Evolutionary conservation across 2,329 filamentous ascomycete genomes (phyloP).

Genomic region (Colletotrichum lentis): DNA sequence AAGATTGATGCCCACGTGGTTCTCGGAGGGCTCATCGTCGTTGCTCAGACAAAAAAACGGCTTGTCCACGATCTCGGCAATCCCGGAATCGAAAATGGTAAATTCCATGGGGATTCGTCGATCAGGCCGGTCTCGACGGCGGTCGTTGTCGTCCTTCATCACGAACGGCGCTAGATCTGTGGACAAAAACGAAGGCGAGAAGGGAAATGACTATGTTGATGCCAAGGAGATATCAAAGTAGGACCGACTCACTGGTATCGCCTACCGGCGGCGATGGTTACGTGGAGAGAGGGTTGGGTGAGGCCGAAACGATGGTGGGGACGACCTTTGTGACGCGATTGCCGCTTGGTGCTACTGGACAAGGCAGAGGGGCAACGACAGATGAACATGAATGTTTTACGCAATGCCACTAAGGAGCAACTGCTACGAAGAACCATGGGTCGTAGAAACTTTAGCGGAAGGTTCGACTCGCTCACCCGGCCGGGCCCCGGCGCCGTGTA

Average conservation of each 20-base stretch:
- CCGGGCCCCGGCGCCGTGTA: neutral
- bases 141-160: neutral
- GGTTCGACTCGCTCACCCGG: neutral
- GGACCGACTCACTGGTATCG: too few species aligned
- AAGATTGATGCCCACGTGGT: conserved; percentile 10
- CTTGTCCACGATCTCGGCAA: conserved; percentile 4
- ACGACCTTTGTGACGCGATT: neutral
- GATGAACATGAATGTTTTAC: too few species aligned
- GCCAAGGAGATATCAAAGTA: too few species aligned
- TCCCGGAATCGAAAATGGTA: conserved; percentile 2
- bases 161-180: neutral
- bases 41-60: conserved; percentile 9
- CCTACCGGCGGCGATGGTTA: neutral
- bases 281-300: too few species aligned
- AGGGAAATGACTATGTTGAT: too few species aligned
- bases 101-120: conserved; percentile 8
- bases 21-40: conserved; percentile 11
- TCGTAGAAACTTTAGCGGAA: neutral
- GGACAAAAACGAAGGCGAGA: neutral
- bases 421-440: neutral
- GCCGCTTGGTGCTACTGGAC: neutral
- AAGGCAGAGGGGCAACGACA: neutral
- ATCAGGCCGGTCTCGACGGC: neutral
- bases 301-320: neutral
- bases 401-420: neutral